Conservation (phyloP, 2,329 filamentous ascomycete genomes). For the Lachnellula arida region DNA sequence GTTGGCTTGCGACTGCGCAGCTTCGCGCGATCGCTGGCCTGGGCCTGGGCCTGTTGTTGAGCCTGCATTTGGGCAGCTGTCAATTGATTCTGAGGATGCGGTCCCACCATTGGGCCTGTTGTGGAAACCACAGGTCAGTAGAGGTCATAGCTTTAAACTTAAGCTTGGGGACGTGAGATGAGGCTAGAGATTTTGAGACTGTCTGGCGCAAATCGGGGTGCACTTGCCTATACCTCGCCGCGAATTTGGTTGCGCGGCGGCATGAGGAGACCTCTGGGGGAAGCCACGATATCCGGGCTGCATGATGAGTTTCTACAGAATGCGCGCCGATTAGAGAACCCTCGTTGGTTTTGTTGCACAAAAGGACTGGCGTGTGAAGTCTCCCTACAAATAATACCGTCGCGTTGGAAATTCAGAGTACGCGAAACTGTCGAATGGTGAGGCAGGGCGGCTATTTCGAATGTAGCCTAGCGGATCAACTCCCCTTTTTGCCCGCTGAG, state of each 20-base stretch:
- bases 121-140: conserved; percentile 6
- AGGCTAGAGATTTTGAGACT: conserved; percentile 11
- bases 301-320: conserved; percentile 19
- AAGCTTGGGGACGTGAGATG: conserved; percentile 4
- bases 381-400: not conserved
- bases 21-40: conserved; percentile 64
- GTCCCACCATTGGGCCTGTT: conserved; percentile 30
- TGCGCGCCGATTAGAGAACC: not conserved
- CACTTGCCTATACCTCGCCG: conserved; percentile 34
- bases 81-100: conserved; percentile 36
- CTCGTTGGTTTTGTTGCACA: not conserved
- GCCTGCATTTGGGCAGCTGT: conserved; percentile 52
- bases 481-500: not conserved
- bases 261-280: conserved; percentile 30
- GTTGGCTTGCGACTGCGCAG: conserved; percentile 84
- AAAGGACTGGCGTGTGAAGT: not conserved
- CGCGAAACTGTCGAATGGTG: not conserved
- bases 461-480: not conserved
- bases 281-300: conserved; percentile 30
- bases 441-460: not conserved
- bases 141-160: conserved; percentile 6
- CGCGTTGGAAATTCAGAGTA: not conserved
- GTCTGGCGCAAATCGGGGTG: conserved; percentile 13
- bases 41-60: conserved; percentile 42
- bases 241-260: conserved; percentile 18